Evolutionary conservation across 176 grass and related monocot genomes (phyloP).

Genomic region (Cenchrus fungigraminus): DNA sequence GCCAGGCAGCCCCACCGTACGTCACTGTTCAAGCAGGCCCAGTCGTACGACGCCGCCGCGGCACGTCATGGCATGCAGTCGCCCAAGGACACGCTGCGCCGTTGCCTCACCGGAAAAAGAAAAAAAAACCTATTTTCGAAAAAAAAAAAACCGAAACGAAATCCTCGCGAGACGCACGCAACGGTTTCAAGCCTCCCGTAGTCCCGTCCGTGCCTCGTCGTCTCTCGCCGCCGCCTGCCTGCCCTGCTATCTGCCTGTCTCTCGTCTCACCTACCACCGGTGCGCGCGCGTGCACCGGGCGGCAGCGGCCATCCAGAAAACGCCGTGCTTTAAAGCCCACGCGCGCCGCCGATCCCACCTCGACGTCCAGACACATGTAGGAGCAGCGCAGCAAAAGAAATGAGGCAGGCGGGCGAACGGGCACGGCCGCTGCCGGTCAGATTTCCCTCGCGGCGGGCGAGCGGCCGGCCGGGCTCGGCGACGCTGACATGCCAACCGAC

Average conservation of each 20-base stretch:
- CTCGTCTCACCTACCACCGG: background rate
- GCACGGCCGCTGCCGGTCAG: conserved; percentile 1
- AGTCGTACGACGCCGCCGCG: background rate
- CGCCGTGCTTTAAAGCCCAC: background rate
- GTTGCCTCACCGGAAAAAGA: background rate
- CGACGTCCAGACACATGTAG: background rate
- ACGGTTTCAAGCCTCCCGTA: background rate
- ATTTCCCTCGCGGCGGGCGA: background rate
- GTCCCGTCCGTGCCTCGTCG: background rate
- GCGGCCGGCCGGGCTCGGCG: conserved; percentile 27
- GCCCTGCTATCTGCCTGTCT: too few relatives aligned
- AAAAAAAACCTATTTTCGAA: too few relatives aligned
- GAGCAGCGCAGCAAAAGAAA: background rate
- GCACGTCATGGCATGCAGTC: background rate
- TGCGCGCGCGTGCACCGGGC: background rate
- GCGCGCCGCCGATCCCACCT: background rate
- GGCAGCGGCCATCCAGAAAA: conserved; percentile 9
- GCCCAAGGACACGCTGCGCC: background rate
- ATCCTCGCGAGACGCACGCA: background rate
- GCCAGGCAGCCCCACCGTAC: background rate
- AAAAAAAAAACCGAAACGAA: background rate
- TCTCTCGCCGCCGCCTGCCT: background rate
- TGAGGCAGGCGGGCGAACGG: background rate
- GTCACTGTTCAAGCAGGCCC: conserved; percentile 24
- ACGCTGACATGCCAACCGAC: conserved; percentile 51